These are phyloP conservation scores for Sarocladiaceae sp. DNA, from an alignment of 2,329 filamentous ascomycete genomes.

Conservation along the genomic window DNA sequence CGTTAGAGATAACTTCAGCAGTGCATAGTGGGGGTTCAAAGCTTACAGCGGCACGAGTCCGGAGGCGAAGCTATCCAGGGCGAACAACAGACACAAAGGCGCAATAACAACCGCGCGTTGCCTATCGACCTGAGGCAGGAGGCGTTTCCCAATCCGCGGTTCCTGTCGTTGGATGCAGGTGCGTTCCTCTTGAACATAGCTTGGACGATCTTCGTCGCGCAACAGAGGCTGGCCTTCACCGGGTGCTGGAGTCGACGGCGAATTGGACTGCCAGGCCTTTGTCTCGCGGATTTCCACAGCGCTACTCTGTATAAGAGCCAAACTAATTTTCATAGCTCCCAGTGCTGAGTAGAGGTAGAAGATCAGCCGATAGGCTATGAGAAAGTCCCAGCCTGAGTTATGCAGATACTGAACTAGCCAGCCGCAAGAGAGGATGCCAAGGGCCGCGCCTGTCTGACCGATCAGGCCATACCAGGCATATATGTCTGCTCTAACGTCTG, in stretches of 20 bases:
- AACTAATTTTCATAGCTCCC: slow-evolving; percentile 51
- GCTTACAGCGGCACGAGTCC: slow-evolving; percentile 62
- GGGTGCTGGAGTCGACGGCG: neutral
- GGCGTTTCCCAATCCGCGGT: slow-evolving; percentile 8
- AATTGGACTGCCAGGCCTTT: slow-evolving; percentile 22
- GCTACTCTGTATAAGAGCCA: slow-evolving; percentile 45
- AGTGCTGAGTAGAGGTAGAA: slow-evolving; percentile 55
- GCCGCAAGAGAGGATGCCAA: slow-evolving; percentile 56
- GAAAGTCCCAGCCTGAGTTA: slow-evolving; percentile 35
- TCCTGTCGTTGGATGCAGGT: too few species aligned
- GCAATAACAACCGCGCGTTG: slow-evolving; percentile 51
- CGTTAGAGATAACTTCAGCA: too few species aligned
- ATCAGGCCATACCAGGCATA: slow-evolving; percentile 59
- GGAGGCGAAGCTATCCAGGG: slow-evolving; percentile 64
- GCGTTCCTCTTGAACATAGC: neutral
- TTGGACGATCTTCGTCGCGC: neutral
- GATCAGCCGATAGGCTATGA: slow-evolving; percentile 48
- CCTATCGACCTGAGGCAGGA: slow-evolving; percentile 53
- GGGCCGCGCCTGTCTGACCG: slow-evolving; percentile 56
- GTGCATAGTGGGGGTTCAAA: too few species aligned
- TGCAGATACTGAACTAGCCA: slow-evolving; percentile 53
- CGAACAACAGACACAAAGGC: slow-evolving; percentile 63
- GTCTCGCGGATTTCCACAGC: too few species aligned
- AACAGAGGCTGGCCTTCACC: slow-evolving; percentile 26
- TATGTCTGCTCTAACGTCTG: slow-evolving; percentile 45